Evolutionary conservation across 768 basidiomycete genomes (phyloP).

Genomic region (Sistotremastrum suecicum): DNA sequence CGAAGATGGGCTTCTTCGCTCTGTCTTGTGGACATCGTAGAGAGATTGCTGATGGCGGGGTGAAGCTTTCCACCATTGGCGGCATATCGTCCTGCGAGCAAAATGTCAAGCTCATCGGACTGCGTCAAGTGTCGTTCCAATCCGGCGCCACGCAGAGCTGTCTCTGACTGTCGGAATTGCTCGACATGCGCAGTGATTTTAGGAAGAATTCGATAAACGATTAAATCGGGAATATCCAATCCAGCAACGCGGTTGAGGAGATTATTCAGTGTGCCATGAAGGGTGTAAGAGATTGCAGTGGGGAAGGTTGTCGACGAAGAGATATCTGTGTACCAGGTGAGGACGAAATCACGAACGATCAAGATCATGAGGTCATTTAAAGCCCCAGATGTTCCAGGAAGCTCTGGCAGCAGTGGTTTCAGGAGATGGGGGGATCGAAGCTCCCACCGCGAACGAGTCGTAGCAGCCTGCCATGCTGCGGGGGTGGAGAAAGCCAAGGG

Average conservation of each 20-base stretch:
- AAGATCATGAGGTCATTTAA: slow-evolving; percentile 72
- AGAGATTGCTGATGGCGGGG: slow-evolving; percentile 75
- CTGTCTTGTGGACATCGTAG: slow-evolving; percentile 79
- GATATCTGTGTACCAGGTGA: slow-evolving; percentile 77
- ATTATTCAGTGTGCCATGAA: slow-evolving; percentile 52
- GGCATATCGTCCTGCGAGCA: slow-evolving; percentile 74
- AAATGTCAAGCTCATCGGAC: slow-evolving; percentile 78
- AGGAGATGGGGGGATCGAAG: slow-evolving; percentile 54
- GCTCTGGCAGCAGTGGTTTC: slow-evolving; percentile 49
- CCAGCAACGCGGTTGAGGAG: slow-evolving; percentile 39
- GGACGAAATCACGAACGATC: slow-evolving; percentile 75
- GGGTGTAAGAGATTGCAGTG: slow-evolving; percentile 57
- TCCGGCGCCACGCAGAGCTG: slow-evolving; percentile 69
- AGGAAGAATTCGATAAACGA: slow-evolving; percentile 80
- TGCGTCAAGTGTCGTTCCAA: slow-evolving; percentile 74
- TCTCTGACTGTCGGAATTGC: slow-evolving; percentile 80
- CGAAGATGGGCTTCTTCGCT: slow-evolving; percentile 80
- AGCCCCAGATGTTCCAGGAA: slow-evolving; percentile 50
- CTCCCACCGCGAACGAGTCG: slow-evolving; percentile 85
- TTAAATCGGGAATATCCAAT: slow-evolving; percentile 59
- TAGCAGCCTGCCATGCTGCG: slow-evolving; percentile 87
- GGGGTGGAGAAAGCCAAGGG: slow-evolving; percentile 82
- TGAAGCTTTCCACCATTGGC: slow-evolving; percentile 51
- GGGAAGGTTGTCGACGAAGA: slow-evolving; percentile 87
- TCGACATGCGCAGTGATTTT: slow-evolving; percentile 81